Evolutionary conservation across 768 basidiomycete species (phyloP).

Genomic region (Suillus occidentalis): DNA sequence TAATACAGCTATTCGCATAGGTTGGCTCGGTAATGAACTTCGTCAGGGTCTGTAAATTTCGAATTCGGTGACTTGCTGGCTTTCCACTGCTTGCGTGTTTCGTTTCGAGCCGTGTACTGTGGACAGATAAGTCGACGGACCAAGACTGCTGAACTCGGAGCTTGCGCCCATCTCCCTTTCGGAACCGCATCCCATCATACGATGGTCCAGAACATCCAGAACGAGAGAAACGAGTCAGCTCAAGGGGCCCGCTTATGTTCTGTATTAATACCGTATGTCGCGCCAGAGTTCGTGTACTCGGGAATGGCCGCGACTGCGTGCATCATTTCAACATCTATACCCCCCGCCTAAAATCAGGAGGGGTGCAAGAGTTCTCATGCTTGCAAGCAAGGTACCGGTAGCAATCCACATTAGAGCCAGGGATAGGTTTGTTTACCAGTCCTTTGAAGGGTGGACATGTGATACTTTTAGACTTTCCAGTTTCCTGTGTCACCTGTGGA

Average conservation of each 20-base stretch:
- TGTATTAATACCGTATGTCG: constrained; percentile 1
- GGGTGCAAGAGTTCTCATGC: not conserved
- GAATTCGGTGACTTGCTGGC: not conserved
- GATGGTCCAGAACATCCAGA: not conserved
- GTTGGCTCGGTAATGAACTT: not conserved
- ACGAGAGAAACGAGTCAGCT: not conserved
- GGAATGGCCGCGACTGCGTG: not conserved
- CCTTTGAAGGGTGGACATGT: not conserved
- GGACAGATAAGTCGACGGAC: not conserved
- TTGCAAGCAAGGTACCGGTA: not conserved
- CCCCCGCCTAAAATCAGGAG: not conserved
- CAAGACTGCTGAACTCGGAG: not conserved
- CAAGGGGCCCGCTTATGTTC: not conserved
- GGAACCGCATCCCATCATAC: not conserved
- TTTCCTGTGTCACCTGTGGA: not conserved
- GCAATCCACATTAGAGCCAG: not conserved
- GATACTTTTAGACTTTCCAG: not conserved
- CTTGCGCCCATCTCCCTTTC: constrained; percentile 1
- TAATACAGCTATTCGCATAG: not conserved
- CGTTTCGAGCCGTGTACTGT: not conserved
- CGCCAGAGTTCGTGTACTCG: not conserved
- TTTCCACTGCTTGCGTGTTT: not conserved
- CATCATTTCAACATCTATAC: not conserved
- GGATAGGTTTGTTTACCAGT: not conserved
- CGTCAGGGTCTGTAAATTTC: not conserved